These are phyloP conservation scores for Glebionis coronaria DNA, from an alignment of 129 eudicot genomes.

Conservation along the genomic window DNA sequence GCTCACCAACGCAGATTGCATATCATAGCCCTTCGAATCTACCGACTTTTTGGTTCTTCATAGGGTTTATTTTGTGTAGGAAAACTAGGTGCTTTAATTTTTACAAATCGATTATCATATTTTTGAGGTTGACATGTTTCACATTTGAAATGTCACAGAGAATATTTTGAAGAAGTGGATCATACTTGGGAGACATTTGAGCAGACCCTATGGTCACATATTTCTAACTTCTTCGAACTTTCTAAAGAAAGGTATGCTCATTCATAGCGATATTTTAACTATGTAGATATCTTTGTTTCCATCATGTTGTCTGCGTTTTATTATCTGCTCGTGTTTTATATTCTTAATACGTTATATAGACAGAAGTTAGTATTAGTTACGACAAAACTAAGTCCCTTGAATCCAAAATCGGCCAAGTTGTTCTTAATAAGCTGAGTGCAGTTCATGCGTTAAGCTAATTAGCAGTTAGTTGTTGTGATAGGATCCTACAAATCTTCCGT, in stretches of 20 bases:
- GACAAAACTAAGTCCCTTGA: background rate
- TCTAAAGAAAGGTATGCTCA: conserved; percentile 80
- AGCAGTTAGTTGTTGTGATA: background rate
- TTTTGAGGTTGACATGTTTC: conserved; percentile 28
- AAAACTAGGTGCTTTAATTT: no score
- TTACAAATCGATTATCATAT: no score
- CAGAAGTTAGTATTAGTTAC: background rate
- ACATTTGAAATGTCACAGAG: conserved; percentile 39
- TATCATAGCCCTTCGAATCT: no score
- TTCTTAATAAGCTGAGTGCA: no score
- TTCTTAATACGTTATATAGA: background rate
- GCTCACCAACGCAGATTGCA: no score
- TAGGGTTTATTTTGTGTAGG: no score
- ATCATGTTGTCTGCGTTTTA: background rate
- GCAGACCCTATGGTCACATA: conserved; percentile 86
- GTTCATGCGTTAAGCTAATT: background rate
- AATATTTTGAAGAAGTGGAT: conserved; percentile 97
- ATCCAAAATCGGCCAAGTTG: no score
- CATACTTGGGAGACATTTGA: conserved; percentile 98
- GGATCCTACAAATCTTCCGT: no score
- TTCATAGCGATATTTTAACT: background rate
- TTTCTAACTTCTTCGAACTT: conserved; percentile 77
- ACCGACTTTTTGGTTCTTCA: no score
- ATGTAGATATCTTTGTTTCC: conserved; percentile 15
- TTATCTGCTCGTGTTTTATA: background rate